Base-by-base conservation (phyloP, 176 grass and related monocot species). In the Tillandsia leiboldiana region DNA sequence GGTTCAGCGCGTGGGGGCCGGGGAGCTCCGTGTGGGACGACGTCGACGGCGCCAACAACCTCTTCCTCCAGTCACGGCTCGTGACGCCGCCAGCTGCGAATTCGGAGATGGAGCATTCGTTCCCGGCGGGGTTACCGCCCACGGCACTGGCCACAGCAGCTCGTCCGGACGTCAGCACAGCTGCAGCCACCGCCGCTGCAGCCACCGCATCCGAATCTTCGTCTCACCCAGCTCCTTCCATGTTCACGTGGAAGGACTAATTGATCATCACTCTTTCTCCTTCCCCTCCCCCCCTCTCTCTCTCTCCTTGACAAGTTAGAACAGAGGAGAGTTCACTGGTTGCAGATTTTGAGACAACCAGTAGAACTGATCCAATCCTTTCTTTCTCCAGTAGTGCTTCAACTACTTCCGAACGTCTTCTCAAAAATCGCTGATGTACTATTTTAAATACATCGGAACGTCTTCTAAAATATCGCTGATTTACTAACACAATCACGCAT, bases 1-100 rank as follows among this genome's bases (percentile, higher is more conserved):
- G 94, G 94, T 93, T 99, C 75, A 93, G 82, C 70, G 75, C 87
- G 10, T 99, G 94, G 94, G 94, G 89, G 0, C 94, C 94, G 0
- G 86, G 83, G 64, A 99, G 94, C 76, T 90, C 82, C 42, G 84
- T 90, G 23, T 99, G 94, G 94, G 94, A 99, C 71, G 94, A 93
- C 72, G 82, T 99, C 48, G 94, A 99, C 74, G 91, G 85, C 51
- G 87, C 87, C 1, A 80, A 93, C 13, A 86, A 73, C 69, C 75
- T 99, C 75, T 77, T 90, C 47, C 82, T 99, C 72, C 94, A 86
- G 73, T 90, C 94, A 54, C 94, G 80, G 42, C 74, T 99, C 53
- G 77, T 75, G 3, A 67, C 81, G 26, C 53, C 75, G 76, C 70
- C 64, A 81, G 82, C 8, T 78, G 50, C 84, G 4, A 7, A 42